Conservation (phyloP, 192 early-diverging fungal genomes). For the Geranomyces michiganensis region DNA sequence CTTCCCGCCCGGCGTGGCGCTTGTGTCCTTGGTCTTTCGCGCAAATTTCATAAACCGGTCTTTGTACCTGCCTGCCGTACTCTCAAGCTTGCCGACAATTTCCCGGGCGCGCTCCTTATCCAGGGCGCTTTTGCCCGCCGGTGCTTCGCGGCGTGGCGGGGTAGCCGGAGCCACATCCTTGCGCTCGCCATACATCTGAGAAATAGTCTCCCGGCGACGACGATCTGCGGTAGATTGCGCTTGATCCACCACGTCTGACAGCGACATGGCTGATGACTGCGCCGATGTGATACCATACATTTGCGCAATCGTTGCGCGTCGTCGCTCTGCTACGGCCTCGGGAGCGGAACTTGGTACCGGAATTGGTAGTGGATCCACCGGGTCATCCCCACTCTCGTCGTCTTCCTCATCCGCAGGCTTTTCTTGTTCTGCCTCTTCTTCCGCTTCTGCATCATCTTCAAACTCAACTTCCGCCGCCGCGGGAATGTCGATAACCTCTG, state of each 20-base stretch:
- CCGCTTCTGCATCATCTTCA: neutral
- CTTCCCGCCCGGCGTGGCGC: neutral
- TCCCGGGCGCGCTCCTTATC: neutral
- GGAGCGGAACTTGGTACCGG: neutral
- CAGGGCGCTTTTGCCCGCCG: neutral
- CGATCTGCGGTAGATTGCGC: neutral
- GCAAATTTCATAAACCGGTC: constrained; percentile 6
- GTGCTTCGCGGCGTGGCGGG: neutral
- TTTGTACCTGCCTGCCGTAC: constrained; percentile 2
- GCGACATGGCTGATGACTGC: neutral
- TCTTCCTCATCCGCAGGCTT: neutral
- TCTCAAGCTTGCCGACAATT: constrained; percentile 9
- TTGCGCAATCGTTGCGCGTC: constrained; percentile 3
- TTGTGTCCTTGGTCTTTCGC: neutral
- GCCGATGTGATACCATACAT: constrained; percentile 3
- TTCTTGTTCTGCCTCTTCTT: neutral
- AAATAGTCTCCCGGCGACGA: constrained; percentile 10
- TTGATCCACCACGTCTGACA: neutral
- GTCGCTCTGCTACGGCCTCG: neutral
- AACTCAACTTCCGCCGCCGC: neutral
- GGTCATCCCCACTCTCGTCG: neutral
- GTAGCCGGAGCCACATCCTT: neutral
- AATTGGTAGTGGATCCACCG: neutral
- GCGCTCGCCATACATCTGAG: constrained; percentile 11
- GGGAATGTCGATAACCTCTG: neutral